phyloP scores from a whole-genome alignment of 331 rosid species.

The Quercus lobata region DNA sequence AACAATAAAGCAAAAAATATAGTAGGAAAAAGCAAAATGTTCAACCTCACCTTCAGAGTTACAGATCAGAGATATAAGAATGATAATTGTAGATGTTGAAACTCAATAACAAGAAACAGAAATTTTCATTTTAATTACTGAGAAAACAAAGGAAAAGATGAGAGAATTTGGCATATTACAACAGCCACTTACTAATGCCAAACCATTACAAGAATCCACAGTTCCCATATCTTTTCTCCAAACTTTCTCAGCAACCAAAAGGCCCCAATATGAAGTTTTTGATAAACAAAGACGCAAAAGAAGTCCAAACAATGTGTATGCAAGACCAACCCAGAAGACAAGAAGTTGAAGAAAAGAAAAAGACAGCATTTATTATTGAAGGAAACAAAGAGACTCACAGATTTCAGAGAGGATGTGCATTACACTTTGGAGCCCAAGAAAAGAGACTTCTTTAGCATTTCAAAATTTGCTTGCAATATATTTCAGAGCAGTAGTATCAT shows the following conservation, averaged over 20 bases:
- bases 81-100: not conserved
- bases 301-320: not conserved
- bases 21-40: not conserved
- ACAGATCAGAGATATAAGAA: conserved; percentile 1
- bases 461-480: not conserved
- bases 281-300: not conserved
- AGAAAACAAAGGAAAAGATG: not conserved
- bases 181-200: conserved; percentile 9
- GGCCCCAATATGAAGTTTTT: not conserved
- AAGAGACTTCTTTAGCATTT: conserved; percentile 6
- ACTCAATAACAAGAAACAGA: not conserved
- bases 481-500: not conserved
- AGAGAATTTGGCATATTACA: not conserved
- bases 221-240: not conserved
- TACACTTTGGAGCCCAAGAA: conserved; percentile 13
- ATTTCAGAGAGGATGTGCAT: conserved; percentile 32
- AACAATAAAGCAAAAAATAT: not conserved
- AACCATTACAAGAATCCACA: conserved; percentile 4
- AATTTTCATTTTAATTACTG: not conserved
- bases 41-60: not conserved
- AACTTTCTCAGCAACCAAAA: conserved; percentile 17
- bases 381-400: conserved; percentile 20
- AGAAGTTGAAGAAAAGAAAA: not conserved
- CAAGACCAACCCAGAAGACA: not conserved
- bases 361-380: not conserved